These are phyloP conservation scores for Myochromella boudieri DNA, from an alignment of 768 basidiomycete species.

Conservation along the genomic window DNA sequence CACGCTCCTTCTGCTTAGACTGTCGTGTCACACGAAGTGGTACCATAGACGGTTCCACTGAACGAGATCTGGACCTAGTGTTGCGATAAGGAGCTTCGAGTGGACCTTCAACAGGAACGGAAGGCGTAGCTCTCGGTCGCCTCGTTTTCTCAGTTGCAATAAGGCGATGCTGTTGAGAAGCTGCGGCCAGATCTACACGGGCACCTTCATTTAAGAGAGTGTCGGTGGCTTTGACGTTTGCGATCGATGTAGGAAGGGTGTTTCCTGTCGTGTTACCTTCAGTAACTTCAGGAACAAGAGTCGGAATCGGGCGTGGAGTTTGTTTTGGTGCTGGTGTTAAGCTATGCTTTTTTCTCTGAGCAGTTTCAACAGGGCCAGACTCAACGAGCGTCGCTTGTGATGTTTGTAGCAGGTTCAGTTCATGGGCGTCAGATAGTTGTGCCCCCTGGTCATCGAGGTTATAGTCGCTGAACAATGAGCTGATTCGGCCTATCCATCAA, in stretches of 20 bases:
- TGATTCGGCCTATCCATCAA: background rate
- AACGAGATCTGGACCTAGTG: conserved; percentile 32
- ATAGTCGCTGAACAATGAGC: background rate
- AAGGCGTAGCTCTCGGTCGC: background rate
- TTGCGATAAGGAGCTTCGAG: conserved; percentile 29
- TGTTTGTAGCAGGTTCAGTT: too few relatives aligned
- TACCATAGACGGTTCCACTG: conserved; percentile 24
- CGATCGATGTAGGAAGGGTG: background rate
- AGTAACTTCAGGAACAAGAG: background rate
- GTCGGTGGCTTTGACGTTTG: background rate
- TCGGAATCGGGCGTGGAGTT: background rate
- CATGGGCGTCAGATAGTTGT: too few relatives aligned
- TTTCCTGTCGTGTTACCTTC: background rate
- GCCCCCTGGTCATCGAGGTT: too few relatives aligned
- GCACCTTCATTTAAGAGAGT: too few relatives aligned
- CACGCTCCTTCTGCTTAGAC: conserved; percentile 1
- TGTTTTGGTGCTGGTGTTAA: too few relatives aligned
- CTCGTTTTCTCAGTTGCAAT: conserved; percentile 7
- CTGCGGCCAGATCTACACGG: background rate
- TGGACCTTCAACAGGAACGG: background rate
- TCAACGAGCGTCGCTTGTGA: conserved; percentile 18
- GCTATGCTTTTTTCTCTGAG: too few relatives aligned
- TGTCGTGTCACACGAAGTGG: conserved; percentile 1
- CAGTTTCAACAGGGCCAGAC: too few relatives aligned
- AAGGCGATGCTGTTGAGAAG: background rate